Base-by-base conservation (phyloP, 2,329 filamentous ascomycete genomes). In the Diaporthe destruens region DNA sequence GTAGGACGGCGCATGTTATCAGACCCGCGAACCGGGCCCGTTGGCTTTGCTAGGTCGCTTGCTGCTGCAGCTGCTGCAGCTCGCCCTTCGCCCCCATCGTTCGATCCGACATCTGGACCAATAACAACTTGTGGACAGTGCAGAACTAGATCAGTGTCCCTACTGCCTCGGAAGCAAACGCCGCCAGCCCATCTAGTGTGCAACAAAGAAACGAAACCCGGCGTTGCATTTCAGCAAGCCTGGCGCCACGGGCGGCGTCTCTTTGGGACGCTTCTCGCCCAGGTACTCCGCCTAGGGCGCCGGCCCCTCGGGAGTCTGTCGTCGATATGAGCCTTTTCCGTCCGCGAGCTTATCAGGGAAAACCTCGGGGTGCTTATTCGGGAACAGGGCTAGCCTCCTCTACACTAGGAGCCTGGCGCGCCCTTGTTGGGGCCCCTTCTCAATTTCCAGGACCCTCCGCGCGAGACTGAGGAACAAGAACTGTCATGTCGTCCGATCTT, bases 151-250 rank as follows among this genome's bases (percentile, higher is more conserved):
- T 42, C 6, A 14, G 36, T 39, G 36, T 7, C 25, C 20, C 39
- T n/a, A 8, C 18, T n/a, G 29, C 7, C 25, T 42, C 6, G 4
- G 16, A 6, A 23, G 56, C 7, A 25, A 44, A 32, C n/a, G 32
- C n/a, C 5, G 54, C 16, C 54, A 49, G 20, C 29, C 32, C 39
- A 14, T 42, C 34, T 63, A 49, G 32, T 51, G 44, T 11, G 42
- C 61, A 36, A 20, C 29, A n/a, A 32, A 66, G 47, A 20, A 32
- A 25, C 32, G 7, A 39, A 66, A 14, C n/a, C 47, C 47, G 61
- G 61, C 32, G 61, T 66, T 66, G 47, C 47, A 66, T 53, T 53
- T 66, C n/a, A 34, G 36, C 61, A 49, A 53, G 61, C 61, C 61
- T 53, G 47, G 32, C 61, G 61, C 61, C 61, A 53, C 61, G 53